Percentiles rank a stretch among this genome's conserved stretches.
These are phyloP conservation scores for Ophiostoma himal-ulmi DNA, from an alignment of 2,329 filamentous ascomycete genomes.

Conservation along the genomic window DNA sequence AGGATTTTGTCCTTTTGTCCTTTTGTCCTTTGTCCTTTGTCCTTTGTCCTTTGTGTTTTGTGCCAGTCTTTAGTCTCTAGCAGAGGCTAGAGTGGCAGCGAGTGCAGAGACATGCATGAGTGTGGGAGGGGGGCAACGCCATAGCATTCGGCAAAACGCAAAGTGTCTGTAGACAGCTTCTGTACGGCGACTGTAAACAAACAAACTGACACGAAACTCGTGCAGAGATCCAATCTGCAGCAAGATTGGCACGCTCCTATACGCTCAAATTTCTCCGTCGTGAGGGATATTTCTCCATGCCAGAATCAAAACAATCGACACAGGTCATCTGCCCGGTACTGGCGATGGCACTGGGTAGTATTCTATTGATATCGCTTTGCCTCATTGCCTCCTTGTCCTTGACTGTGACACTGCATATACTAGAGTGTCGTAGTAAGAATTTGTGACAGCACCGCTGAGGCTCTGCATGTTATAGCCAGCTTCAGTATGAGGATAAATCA, in stretches of 20 bases:
- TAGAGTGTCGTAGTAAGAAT: neutral
- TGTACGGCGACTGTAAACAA: neutral
- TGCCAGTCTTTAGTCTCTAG: neutral
- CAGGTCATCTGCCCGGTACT: neutral
- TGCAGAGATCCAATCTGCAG: neutral
- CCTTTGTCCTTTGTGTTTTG: neutral
- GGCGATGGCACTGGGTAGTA: neutral
- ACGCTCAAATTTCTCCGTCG: neutral
- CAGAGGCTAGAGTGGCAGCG: neutral
- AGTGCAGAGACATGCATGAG: slow-evolving; percentile 1
- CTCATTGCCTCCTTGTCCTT: neutral
- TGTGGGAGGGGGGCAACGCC: slow-evolving; percentile 13
- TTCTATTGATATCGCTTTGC: neutral
- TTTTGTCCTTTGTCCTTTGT: neutral
- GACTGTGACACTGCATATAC: neutral
- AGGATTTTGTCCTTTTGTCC: neutral
- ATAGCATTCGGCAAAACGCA: neutral
- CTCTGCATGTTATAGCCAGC: neutral
- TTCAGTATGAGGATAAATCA: neutral
- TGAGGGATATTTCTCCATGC: neutral
- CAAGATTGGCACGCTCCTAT: neutral
- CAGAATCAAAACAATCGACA: neutral
- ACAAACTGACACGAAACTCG: slow-evolving; percentile 3
- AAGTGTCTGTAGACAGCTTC: too few species aligned
- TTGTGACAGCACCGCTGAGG: neutral